Base-by-base conservation (phyloP, 2,329 filamentous ascomycete species). In the Ophidiomyces ophidiicola region DNA sequence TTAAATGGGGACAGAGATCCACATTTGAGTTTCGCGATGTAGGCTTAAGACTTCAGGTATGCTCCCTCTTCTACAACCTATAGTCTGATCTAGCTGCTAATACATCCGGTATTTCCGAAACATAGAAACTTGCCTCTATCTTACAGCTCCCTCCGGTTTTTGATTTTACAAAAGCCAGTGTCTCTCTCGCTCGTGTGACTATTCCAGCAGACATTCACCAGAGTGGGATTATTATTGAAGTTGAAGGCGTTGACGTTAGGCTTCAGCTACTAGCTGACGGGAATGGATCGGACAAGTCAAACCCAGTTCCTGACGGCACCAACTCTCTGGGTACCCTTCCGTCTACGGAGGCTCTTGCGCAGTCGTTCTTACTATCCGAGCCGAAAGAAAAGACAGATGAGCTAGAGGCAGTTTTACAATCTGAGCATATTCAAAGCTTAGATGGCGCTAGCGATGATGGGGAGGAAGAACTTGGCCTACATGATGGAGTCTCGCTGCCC, bases 121-220 rank as follows among this genome's bases (percentile, higher is more conserved):
- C 32, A 3, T 47, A 93, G 84, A 90, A 88, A 75, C 71, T 94
- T 41, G 72, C 84, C 45, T 70, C 72, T 33, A 61, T 88, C 14
- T 68, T 93, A 3, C 74, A 80, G 50, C 74, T 94, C 2, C 87
- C 87, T 0, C 63, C 78, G 1, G 73, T 74, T 4, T 74, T 90
- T 53, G 70, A 74, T 44, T 67, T 94, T 8, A 72, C 75, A 37
- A 79, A 76, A 55, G 87, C 88, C 41, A 78, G 77, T 47, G 76
- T 94, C 37, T 65, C 81, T 2, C 68, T 81, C 5, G 72, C 96
- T 17, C 80, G 82, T 52, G 67, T 94, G 39, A 92, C 81, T 5
- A 72, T 96, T 36, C 85, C 88, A 8, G 79, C 90, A 56, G 84
- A 94, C 59, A 79, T 94, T 48, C 86, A 87, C 58, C 80, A 77